These are phyloP conservation scores for Trichosporon faecale DNA, from an alignment of 1,284 basidiomycete genomes.

Conservation along the genomic window DNA sequence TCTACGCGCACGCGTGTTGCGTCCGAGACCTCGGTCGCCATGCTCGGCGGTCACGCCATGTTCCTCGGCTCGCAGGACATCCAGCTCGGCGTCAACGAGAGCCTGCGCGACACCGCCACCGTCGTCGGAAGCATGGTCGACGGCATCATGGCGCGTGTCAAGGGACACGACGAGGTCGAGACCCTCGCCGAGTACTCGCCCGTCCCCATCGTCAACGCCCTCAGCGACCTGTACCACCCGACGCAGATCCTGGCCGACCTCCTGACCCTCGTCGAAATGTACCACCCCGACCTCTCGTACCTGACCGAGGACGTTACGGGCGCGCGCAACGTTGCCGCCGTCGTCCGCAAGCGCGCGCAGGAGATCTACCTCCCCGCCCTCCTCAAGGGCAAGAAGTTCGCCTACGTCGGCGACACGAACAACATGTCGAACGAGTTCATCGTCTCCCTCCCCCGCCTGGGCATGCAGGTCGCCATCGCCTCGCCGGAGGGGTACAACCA, in stretches of 20 bases:
- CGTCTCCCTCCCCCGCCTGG: conserved; percentile 86
- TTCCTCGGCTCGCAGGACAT: conserved; percentile 92
- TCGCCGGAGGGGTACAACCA: conserved; percentile 63
- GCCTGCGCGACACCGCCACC: conserved; percentile 70
- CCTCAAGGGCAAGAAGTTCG: conserved; percentile 64
- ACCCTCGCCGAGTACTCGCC: conserved; percentile 81
- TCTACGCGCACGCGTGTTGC: conserved; percentile 88
- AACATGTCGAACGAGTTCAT: conserved; percentile 98
- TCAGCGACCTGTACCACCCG: conserved; percentile 93
- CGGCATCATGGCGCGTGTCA: conserved; percentile 95
- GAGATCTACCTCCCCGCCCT: conserved; percentile 32
- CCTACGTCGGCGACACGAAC: conserved; percentile 92
- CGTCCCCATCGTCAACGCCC: conserved; percentile 92
- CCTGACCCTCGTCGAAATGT: conserved; percentile 76
- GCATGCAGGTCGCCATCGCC: conserved; percentile 81
- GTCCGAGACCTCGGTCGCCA: conserved; percentile 71
- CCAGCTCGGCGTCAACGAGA: conserved; percentile 95
- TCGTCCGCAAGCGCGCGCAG: conserved; percentile 8
- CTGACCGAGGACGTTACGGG: background rate
- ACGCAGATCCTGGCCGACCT: conserved; percentile 94
- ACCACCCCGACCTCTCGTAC: conserved; percentile 26
- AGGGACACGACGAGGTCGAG: conserved; percentile 87
- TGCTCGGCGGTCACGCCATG: conserved; percentile 84
- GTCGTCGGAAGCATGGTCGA: conserved; percentile 93
- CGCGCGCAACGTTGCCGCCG: background rate